A percentile compares a stretch with the other conserved stretches of the same genome.
phyloP scores from a whole-genome alignment of 2,329 filamentous ascomycete species.

The Zopfia rhizophila region DNA sequence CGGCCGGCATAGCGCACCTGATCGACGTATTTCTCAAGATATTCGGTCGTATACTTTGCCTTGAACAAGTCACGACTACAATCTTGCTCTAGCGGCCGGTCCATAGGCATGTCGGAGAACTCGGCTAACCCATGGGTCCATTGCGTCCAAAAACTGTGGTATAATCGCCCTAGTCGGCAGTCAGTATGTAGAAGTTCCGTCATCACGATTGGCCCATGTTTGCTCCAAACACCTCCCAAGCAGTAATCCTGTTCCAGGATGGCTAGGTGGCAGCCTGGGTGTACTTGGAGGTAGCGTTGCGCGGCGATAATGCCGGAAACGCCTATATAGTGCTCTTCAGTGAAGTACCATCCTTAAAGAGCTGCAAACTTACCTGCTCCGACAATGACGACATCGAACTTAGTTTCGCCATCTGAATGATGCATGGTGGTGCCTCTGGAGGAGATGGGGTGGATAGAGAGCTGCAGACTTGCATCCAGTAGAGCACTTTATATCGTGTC shows the following conservation, averaged over 20 bases:
- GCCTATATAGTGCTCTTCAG: slow-evolving; percentile 19
- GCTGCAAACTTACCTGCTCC: no score
- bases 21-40: slow-evolving; percentile 27
- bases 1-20: slow-evolving; percentile 1
- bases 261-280: slow-evolving; percentile 17
- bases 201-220: slow-evolving; percentile 6
- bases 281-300: slow-evolving; percentile 22
- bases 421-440: no score
- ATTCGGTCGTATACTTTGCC: slow-evolving; percentile 27
- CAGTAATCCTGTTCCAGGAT: slow-evolving; percentile 23
- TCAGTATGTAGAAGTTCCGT: no score
- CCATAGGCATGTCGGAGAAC: slow-evolving; percentile 27
- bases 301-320: slow-evolving; percentile 26
- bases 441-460: no score
- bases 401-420: no score
- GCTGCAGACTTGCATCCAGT: no score
- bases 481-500: no score
- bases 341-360: no score
- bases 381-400: no score
- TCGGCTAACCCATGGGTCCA: slow-evolving; percentile 29
- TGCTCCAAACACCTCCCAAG: slow-evolving; percentile 27
- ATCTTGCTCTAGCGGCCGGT: slow-evolving; percentile 25
- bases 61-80: slow-evolving; percentile 20
- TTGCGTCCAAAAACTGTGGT: slow-evolving; percentile 27
- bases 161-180: slow-evolving; percentile 14